Base-by-base conservation (phyloP, 768 basidiomycete species). In the Tubosaeta brunneosetosa region DNA sequence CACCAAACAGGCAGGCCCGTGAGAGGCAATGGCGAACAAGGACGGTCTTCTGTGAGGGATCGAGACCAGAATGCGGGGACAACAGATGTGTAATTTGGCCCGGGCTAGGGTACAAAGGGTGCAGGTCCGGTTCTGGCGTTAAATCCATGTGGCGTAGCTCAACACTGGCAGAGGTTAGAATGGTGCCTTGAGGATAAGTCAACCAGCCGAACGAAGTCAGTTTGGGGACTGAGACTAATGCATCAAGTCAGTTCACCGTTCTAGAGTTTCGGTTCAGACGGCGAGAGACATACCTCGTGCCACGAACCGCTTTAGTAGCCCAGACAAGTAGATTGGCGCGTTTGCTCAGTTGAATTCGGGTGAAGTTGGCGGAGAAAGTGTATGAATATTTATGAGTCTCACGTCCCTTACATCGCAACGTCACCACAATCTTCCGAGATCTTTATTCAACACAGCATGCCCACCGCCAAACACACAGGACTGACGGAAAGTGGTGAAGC, bases 1-100 rank as follows among this genome's bases (percentile, higher is more conserved):
- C 91, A 45, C 81, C 89, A 58, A 93, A 93, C 51, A 83, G 73
- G 68, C 87, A 89, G 19, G 89, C 82, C 52, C 90, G 86, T 52
- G 75, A 74, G 51, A 92, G 67, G 64, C 82, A 88, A 66, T 93
- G 91, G 10, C 80, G 68, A 50, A 90, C 82, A 47, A 93, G 82
- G 65, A 82, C 77, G 11, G 74, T 72, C 68, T 84, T 86, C 66
- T 93, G 88, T 8, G 73, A 65, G 27, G 85, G 81, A 44, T 79
- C 72, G 34, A 93, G 79, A 41, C 86, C 86, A 31, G 83, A 86
- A 64, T 83, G 72, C 0, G 84, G 73, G 36, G 83, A 81, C 59
- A 92, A 76, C 42, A 86, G 80, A 49, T 77, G 76, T 25, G 80
- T 70, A 61, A 91, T 77, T 63, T 83, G 77, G 26, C 76, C 60